Conservation (phyloP, 768 basidiomycete genomes). For the button mushroom (Agaricus bisporus) region DNA sequence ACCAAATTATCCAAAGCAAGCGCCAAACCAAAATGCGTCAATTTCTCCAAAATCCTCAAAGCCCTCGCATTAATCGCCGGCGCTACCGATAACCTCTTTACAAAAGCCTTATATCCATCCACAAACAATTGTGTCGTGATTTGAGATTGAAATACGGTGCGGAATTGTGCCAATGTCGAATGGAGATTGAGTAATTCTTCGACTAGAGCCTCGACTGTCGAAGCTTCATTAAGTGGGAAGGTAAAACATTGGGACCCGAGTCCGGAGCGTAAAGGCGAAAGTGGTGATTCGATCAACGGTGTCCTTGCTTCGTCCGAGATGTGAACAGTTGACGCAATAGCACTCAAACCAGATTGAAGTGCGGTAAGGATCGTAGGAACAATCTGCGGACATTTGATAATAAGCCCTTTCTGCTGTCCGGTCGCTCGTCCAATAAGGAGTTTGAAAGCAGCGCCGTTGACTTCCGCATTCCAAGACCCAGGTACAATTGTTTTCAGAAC, state of each 20-base stretch:
- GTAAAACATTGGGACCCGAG: neutral
- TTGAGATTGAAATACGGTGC: constrained; percentile 68
- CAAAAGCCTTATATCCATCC: constrained; percentile 54
- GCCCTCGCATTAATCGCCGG: constrained; percentile 34
- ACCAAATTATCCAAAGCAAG: constrained; percentile 61
- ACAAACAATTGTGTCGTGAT: constrained; percentile 63
- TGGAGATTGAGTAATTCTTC: constrained; percentile 70
- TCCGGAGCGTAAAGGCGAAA: neutral
- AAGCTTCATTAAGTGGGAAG: constrained; percentile 13
- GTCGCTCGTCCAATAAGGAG: constrained; percentile 50
- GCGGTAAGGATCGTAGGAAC: constrained; percentile 68
- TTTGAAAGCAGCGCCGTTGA: constrained; percentile 66
- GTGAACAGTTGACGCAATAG: constrained; percentile 31
- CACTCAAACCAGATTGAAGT: constrained; percentile 49
- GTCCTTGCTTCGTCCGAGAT: constrained; percentile 25
- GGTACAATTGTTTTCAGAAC: constrained; percentile 67
- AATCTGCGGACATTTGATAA: constrained; percentile 54
- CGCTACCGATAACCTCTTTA: constrained; percentile 32
- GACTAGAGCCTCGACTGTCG: constrained; percentile 53
- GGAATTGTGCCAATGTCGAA: constrained; percentile 56
- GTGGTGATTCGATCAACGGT: constrained; percentile 10
- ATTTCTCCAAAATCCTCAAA: constrained; percentile 59
- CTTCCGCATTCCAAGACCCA: constrained; percentile 55
- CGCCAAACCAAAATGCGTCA: constrained; percentile 63
- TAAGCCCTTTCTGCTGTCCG: neutral